Base-by-base conservation (phyloP, 495 filamentous ascomycete species). In the Penicillium alfredii region DNA sequence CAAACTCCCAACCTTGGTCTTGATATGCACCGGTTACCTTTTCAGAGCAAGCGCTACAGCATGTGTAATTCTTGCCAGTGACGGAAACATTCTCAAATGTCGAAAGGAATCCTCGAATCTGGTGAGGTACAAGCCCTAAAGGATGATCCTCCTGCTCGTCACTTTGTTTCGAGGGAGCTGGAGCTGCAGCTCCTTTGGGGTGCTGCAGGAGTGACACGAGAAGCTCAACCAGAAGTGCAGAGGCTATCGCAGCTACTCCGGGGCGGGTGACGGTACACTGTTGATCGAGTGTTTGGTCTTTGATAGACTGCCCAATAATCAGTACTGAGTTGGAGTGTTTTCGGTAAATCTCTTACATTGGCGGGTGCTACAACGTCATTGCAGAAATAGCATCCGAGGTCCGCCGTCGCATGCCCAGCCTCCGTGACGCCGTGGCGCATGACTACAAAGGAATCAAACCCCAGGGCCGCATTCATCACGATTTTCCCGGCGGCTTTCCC, bases 201-300 rank as follows among this genome's bases (percentile, higher is more conserved):
- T 97, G 92, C 54, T 98, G 92, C 18, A 94, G 69, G 29, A 96
- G 57, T 32, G 86, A 93, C 8, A 89, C 80, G 15, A 98, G 70
- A 11, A 94, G 69, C 61, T 96, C 92, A 30, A 95, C 89, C 9
- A 96, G 71, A n/a, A 92, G 72, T 18, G 88, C 87, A 10, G 89
- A 94, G 11, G 92, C 92, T 44, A 95, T 88, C 7, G 86, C 78
- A 33, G 92, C 89, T 24, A 94, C 78, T 6, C 90, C 92, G 10
- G 92, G 92, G 6, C 92, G 80, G 17, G 92, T 97, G 19, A 98
- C 92, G 0, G 92, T 98, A 62, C 92, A 98, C 64, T 98, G 92
- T 54, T 97, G 92, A 53, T 98, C 92, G 3, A 98, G 78, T 1
- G 92, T 97, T 53, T 85, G 82, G 51, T 94, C 86, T 51, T 88